Evolutionary conservation across 331 rosid genomes (phyloP).

Genomic region (Acacia pycnantha): DNA sequence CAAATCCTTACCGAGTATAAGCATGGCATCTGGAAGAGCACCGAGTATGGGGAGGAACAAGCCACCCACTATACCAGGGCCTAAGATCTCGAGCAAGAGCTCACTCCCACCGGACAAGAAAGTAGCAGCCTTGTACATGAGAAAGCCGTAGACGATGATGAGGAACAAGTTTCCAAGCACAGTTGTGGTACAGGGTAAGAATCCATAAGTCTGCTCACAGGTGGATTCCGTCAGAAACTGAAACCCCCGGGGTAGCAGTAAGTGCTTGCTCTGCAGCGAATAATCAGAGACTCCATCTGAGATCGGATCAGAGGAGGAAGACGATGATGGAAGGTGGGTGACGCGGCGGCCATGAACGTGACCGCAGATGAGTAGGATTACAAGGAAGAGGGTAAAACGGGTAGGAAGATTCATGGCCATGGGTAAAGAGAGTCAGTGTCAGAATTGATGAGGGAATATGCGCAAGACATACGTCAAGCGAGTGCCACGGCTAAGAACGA

Average conservation of each 20-base stretch:
- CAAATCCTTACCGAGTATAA: constrained; percentile 61
- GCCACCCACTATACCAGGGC: constrained; percentile 95
- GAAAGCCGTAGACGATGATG: constrained; percentile 63
- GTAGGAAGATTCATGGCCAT: constrained; percentile 31
- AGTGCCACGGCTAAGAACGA: no score
- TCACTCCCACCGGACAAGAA: constrained; percentile 79
- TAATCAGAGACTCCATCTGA: constrained; percentile 56
- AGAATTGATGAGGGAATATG: not conserved
- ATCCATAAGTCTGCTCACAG: constrained; percentile 86
- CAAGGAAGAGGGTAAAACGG: constrained; percentile 30
- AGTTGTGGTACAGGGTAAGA: constrained; percentile 89
- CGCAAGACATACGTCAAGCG: not conserved
- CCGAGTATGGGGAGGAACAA: constrained; percentile 86
- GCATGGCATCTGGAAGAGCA: constrained; percentile 90
- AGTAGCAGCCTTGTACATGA: constrained; percentile 75
- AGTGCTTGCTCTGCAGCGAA: not conserved
- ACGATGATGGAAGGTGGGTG: not conserved
- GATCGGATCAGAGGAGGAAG: constrained; percentile 38
- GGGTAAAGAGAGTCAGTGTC: not conserved
- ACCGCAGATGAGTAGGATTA: constrained; percentile 39
- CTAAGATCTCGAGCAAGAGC: constrained; percentile 86
- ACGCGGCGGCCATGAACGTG: constrained; percentile 46
- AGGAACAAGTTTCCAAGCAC: constrained; percentile 70
- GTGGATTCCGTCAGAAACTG: constrained; percentile 38
- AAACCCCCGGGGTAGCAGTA: constrained; percentile 28